phyloP scores from a whole-genome alignment of 768 basidiomycete genomes.

The Collybia sordida region DNA sequence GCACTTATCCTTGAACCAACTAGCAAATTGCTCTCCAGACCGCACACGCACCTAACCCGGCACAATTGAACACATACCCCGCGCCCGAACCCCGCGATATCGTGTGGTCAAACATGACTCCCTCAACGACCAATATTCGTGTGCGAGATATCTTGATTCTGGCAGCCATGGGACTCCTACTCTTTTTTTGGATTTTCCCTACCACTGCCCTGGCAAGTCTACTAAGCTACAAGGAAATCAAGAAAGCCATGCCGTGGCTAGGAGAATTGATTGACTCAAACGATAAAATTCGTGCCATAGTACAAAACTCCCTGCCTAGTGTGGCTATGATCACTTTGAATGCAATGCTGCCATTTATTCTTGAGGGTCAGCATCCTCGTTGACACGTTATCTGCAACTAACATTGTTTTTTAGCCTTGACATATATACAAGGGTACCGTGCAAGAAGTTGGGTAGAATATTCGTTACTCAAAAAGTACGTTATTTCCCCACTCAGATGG shows the following conservation, averaged over 20 bases:
- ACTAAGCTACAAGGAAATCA: slow-evolving; percentile 92
- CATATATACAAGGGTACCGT: slow-evolving; percentile 87
- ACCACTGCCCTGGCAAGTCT: slow-evolving; percentile 85
- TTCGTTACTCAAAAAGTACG: slow-evolving; percentile 87
- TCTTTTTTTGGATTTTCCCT: slow-evolving; percentile 93
- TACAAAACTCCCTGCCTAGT: slow-evolving; percentile 93
- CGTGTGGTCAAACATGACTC: slow-evolving; percentile 88
- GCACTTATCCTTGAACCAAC: not conserved
- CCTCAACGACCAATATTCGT: slow-evolving; percentile 54
- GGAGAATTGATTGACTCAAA: slow-evolving; percentile 82
- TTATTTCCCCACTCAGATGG: slow-evolving; percentile 1
- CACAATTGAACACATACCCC: slow-evolving; percentile 63
- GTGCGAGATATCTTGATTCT: slow-evolving; percentile 75
- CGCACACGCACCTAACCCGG: slow-evolving; percentile 70
- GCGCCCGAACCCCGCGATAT: slow-evolving; percentile 97
- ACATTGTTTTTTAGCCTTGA: slow-evolving; percentile 45
- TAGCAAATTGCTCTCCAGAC: slow-evolving; percentile 89
- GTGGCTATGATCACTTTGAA: slow-evolving; percentile 90
- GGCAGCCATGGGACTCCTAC: slow-evolving; percentile 63
- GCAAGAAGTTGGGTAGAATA: slow-evolving; percentile 94
- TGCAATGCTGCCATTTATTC: slow-evolving; percentile 80
- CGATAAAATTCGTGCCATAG: slow-evolving; percentile 77
- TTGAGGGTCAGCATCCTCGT: slow-evolving; percentile 63
- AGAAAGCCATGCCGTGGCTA: slow-evolving; percentile 86
- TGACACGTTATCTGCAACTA: slow-evolving; percentile 3